These are phyloP conservation scores for Aphanomyces invadans DNA, from an alignment of 352 stramenopile genomes.

Conservation along the genomic window DNA sequence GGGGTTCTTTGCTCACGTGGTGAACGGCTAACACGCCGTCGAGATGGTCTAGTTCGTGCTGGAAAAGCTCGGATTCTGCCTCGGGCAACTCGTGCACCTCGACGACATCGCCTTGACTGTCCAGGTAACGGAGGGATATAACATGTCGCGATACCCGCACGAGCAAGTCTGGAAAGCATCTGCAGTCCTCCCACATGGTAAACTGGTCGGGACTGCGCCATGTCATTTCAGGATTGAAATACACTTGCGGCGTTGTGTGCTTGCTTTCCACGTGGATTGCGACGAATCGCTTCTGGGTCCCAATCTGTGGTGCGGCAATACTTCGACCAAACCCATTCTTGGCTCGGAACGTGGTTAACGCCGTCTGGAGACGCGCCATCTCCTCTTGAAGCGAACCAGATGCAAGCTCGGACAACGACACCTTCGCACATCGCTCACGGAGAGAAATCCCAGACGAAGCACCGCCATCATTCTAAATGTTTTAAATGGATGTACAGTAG, in stretches of 20 bases:
- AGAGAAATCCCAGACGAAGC: neutral
- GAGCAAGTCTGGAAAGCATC: slow-evolving; percentile 12
- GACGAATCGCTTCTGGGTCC: slow-evolving; percentile 9
- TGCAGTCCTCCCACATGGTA: slow-evolving; percentile 21
- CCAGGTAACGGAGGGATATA: neutral
- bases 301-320: slow-evolving; percentile 15
- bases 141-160: slow-evolving; percentile 1
- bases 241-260: neutral
- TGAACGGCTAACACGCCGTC: slow-evolving; percentile 73
- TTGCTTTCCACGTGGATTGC: neutral
- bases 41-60: slow-evolving; percentile 77
- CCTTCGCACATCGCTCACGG: neutral
- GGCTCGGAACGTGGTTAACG: slow-evolving; percentile 2
- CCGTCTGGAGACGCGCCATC: neutral
- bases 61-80: slow-evolving; percentile 38
- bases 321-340: slow-evolving; percentile 2
- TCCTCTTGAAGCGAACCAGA: neutral
- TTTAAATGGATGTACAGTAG: too few relatives aligned
- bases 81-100: neutral
- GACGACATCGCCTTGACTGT: neutral
- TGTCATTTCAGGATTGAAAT: slow-evolving; percentile 2
- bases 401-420: neutral
- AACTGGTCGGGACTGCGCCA: neutral
- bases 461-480: too few relatives aligned
- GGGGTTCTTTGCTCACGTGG: slow-evolving; percentile 48